These are phyloP conservation scores for Striga hermonthica DNA, from an alignment of 305 asterid species.

Conservation along the genomic window DNA sequence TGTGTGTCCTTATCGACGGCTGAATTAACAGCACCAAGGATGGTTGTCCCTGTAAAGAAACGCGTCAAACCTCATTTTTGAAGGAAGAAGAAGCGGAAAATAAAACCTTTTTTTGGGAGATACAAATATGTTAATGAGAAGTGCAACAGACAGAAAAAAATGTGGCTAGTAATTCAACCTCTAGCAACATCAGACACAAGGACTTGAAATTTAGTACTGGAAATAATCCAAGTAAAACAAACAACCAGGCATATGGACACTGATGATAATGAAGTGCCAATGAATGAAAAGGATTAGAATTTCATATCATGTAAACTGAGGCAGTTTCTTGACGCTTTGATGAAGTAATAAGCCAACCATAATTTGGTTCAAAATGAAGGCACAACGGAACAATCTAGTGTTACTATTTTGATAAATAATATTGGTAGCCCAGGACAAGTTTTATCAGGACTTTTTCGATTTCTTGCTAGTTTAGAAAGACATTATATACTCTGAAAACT, in stretches of 20 bases:
- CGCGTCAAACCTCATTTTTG: slow-evolving; percentile 14
- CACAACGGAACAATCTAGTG: background rate
- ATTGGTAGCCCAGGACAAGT: background rate
- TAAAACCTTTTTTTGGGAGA: too few relatives aligned
- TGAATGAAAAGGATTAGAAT: background rate
- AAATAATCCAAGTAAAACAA: slow-evolving; percentile 1
- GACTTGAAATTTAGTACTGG: background rate
- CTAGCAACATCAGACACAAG: background rate
- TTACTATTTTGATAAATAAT: slow-evolving; percentile 3
- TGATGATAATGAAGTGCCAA: background rate
- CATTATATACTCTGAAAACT: background rate
- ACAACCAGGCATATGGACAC: background rate
- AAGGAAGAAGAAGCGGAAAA: background rate
- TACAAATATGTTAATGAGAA: too few relatives aligned
- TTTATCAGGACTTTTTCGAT: background rate
- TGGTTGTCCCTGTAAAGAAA: slow-evolving; percentile 64
- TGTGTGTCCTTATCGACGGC: slow-evolving; percentile 61
- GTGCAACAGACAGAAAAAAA: too few relatives aligned
- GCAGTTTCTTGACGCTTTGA: background rate
- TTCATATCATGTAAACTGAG: background rate
- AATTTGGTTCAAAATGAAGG: slow-evolving; percentile 2
- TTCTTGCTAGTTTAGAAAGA: slow-evolving; percentile 6
- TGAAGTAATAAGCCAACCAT: background rate
- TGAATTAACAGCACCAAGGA: slow-evolving; percentile 62
- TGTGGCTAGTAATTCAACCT: too few relatives aligned